phyloP scores from a whole-genome alignment of 1,284 basidiomycete species.

The Vanrija humicola region DNA sequence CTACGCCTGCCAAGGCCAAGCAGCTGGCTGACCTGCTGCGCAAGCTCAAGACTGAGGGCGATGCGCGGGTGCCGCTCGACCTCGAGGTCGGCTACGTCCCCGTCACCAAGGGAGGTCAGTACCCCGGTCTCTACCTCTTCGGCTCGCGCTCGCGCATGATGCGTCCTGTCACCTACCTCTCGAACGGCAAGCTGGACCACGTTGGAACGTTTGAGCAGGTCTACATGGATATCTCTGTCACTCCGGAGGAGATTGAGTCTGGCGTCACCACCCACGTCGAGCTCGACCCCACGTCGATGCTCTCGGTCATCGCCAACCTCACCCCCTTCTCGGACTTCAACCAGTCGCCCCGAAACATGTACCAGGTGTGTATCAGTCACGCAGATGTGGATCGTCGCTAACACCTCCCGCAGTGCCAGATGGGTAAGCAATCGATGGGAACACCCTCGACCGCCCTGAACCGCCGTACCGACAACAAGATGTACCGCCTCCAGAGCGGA shows the following conservation, averaged over 20 bases:
- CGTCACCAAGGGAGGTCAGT: conserved; percentile 86
- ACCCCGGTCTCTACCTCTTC: conserved; percentile 94
- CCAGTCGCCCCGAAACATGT: conserved; percentile 62
- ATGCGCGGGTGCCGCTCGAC: conserved; percentile 79
- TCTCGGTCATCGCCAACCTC: conserved; percentile 67
- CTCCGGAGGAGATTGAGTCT: conserved; percentile 78
- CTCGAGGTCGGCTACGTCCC: conserved; percentile 94
- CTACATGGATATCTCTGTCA: conserved; percentile 97
- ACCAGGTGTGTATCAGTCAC: too few relatives aligned
- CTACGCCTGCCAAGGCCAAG: conserved; percentile 66
- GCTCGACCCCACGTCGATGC: conserved; percentile 88
- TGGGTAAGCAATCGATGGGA: conserved; percentile 99
- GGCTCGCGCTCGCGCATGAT: conserved; percentile 88
- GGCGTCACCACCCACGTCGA: conserved; percentile 87
- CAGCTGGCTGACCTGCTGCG: conserved; percentile 81
- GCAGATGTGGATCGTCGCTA: too few relatives aligned
- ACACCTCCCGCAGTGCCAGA: conserved; percentile 57
- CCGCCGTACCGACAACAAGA: conserved; percentile 96
- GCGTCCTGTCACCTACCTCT: conserved; percentile 90
- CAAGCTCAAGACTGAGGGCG: conserved; percentile 91
- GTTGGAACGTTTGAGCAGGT: conserved; percentile 98
- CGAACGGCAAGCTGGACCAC: conserved; percentile 82
- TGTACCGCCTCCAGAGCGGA: conserved; percentile 92
- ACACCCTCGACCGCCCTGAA: conserved; percentile 88
- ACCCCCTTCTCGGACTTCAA: conserved; percentile 88